Percentiles rank a stretch among this genome's conserved stretches.
Evolutionary conservation across 352 stramenopile species (phyloP).

Genomic region (Globisporangium okanoganense): DNA sequence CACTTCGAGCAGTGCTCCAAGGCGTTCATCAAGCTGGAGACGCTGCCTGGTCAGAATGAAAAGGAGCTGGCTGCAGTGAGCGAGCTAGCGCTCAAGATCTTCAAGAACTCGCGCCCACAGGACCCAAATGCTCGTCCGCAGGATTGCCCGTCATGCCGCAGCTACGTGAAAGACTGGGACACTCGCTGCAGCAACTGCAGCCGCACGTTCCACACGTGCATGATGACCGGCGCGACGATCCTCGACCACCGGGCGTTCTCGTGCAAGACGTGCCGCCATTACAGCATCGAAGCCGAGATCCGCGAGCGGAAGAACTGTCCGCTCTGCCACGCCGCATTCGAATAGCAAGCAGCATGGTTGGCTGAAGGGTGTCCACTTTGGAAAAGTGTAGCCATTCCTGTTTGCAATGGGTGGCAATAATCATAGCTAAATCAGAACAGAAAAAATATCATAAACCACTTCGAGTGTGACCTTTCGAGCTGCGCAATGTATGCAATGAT

Average conservation of each 20-base stretch:
- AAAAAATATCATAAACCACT: not conserved
- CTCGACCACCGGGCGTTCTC: conserved; percentile 66
- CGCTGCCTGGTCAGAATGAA: conserved; percentile 50
- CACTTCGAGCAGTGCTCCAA: conserved; percentile 90
- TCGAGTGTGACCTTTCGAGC: conserved; percentile 3
- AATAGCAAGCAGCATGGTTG: conserved; percentile 4
- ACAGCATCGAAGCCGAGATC: conserved; percentile 84
- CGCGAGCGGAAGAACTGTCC: conserved; percentile 81
- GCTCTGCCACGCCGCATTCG: conserved; percentile 78
- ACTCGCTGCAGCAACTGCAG: conserved; percentile 79
- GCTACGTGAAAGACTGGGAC: conserved; percentile 84
- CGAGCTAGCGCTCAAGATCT: conserved; percentile 84
- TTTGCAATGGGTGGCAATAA: not conserved
- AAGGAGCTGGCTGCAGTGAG: conserved; percentile 61
- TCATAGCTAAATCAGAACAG: not conserved
- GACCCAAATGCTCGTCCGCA: conserved; percentile 78
- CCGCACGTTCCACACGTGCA: conserved; percentile 64
- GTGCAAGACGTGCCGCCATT: conserved; percentile 87
- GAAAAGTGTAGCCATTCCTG: conserved; percentile 1
- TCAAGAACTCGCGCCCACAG: conserved; percentile 64
- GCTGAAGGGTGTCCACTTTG: not conserved
- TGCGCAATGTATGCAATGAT: conserved; percentile 1
- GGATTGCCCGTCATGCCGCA: conserved; percentile 78
- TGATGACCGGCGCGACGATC: conserved; percentile 76
- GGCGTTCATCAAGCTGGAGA: conserved; percentile 93